phyloP scores from a whole-genome alignment of 441 rosid species.

The Bruguiera hainesii region DNA sequence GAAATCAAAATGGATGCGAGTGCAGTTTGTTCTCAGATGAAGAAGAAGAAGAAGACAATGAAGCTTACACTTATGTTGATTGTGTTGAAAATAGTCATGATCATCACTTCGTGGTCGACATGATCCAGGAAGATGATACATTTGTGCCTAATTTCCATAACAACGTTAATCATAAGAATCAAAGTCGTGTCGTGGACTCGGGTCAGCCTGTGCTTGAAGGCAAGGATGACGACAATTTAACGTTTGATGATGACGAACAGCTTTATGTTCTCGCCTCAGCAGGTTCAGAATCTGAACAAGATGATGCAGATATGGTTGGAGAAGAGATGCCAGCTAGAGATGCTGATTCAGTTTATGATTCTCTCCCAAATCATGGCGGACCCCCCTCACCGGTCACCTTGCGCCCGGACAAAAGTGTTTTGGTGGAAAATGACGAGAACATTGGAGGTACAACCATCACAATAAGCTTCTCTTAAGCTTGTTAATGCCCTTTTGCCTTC shows the following conservation, averaged over 20 bases:
- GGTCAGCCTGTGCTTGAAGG: constrained; percentile 25
- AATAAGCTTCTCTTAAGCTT: background rate
- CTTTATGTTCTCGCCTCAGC: constrained; percentile 51
- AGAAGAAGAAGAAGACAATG: constrained; percentile 39
- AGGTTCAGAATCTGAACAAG: constrained; percentile 42
- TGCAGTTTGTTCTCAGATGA: constrained; percentile 49
- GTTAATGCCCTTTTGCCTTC: too few species aligned
- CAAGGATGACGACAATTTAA: constrained; percentile 24
- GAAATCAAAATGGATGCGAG: constrained; percentile 54
- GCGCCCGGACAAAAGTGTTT: constrained; percentile 29
- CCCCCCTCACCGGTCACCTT: constrained; percentile 34
- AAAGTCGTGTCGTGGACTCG: constrained; percentile 16
- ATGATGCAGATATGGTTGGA: constrained; percentile 22
- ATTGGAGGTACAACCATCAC: constrained; percentile 33
- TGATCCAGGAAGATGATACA: constrained; percentile 57
- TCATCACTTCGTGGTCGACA: constrained; percentile 37
- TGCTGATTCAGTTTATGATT: constrained; percentile 30
- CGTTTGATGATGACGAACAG: constrained; percentile 30
- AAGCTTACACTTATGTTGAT: constrained; percentile 39
- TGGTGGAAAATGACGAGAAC: constrained; percentile 35
- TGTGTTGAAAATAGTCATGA: constrained; percentile 29
- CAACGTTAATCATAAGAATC: constrained; percentile 8
- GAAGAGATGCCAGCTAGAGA: constrained; percentile 33
- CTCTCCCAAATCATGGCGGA: constrained; percentile 28
- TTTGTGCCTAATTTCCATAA: constrained; percentile 34